Percentiles rank a stretch among this genome's conserved stretches.
Evolutionary conservation across 768 basidiomycete genomes (phyloP).

Genomic region (Crassisporium funariophilum): DNA sequence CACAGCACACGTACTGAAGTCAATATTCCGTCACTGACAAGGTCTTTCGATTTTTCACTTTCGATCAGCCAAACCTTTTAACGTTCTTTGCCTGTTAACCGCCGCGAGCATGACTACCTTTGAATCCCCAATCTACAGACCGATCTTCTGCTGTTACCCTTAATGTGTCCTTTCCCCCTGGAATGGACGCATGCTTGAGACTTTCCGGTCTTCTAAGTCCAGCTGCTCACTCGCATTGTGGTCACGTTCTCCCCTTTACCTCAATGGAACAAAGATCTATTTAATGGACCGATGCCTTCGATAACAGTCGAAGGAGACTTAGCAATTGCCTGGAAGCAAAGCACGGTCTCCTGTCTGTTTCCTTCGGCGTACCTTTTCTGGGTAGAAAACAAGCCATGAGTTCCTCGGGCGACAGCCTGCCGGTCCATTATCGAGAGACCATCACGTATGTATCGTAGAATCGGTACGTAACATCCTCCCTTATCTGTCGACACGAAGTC

Average conservation of each 20-base stretch:
- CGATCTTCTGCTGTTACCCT: slow-evolving; percentile 19
- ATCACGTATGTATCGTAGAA: slow-evolving; percentile 18
- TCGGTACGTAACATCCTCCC: slow-evolving; percentile 24
- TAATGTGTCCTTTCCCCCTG: slow-evolving; percentile 2
- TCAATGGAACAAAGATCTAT: too few relatives aligned
- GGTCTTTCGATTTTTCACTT: slow-evolving; percentile 1
- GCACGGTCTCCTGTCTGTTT: slow-evolving; percentile 4
- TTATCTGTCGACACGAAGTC: slow-evolving; percentile 15
- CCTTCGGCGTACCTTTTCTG: slow-evolving; percentile 17
- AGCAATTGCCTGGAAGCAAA: not conserved
- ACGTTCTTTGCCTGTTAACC: slow-evolving; percentile 18
- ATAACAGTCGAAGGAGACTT: not conserved
- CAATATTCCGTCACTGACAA: not conserved
- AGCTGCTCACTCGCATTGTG: not conserved
- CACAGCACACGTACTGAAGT: not conserved
- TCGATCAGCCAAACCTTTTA: slow-evolving; percentile 8
- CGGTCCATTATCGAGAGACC: slow-evolving; percentile 17
- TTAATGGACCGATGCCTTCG: too few relatives aligned
- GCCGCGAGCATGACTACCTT: slow-evolving; percentile 11
- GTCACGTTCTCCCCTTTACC: not conserved
- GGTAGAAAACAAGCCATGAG: slow-evolving; percentile 12
- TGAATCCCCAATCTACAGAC: slow-evolving; percentile 15
- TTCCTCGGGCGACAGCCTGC: slow-evolving; percentile 20
- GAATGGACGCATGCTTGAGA: slow-evolving; percentile 5
- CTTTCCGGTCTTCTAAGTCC: slow-evolving; percentile 9